Conservation (phyloP, 352 stramenopile species). For the Aphanomyces stellatus region DNA sequence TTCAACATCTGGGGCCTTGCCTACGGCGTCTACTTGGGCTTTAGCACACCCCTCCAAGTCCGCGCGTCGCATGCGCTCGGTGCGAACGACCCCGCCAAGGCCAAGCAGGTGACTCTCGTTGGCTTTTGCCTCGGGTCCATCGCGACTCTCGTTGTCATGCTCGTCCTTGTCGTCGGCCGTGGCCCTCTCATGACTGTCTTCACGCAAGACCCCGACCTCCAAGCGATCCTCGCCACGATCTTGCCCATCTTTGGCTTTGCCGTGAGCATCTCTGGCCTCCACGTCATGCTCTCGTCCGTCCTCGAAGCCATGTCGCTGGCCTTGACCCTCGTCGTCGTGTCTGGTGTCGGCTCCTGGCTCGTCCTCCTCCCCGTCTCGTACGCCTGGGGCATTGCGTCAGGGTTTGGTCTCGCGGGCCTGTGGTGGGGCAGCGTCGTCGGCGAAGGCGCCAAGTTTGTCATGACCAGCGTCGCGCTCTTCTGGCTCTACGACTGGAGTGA, state of each 20-base stretch:
- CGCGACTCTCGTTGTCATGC: slow-evolving; percentile 38
- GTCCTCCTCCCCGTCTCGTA: slow-evolving; percentile 61
- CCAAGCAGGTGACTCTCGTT: slow-evolving; percentile 46
- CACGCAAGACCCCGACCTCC: slow-evolving; percentile 48
- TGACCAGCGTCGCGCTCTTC: slow-evolving; percentile 42
- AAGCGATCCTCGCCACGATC: slow-evolving; percentile 36
- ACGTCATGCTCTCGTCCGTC: slow-evolving; percentile 68
- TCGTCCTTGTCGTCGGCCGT: slow-evolving; percentile 39
- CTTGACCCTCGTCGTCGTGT: slow-evolving; percentile 57
- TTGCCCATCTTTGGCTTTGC: slow-evolving; percentile 61
- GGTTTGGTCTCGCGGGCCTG: slow-evolving; percentile 47
- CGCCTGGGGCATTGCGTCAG: slow-evolving; percentile 37
- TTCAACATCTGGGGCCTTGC: slow-evolving; percentile 76
- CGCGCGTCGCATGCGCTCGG: slow-evolving; percentile 60
- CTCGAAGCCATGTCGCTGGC: slow-evolving; percentile 73
- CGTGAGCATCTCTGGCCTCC: slow-evolving; percentile 58
- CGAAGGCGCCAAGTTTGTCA: slow-evolving; percentile 58
- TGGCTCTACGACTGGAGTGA: slow-evolving; percentile 52
- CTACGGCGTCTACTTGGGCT: slow-evolving; percentile 75
- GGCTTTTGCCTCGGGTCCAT: slow-evolving; percentile 54
- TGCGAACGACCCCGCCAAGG: slow-evolving; percentile 42
- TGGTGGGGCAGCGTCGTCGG: slow-evolving; percentile 67
- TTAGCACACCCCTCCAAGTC: slow-evolving; percentile 70
- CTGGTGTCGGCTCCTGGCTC: slow-evolving; percentile 52
- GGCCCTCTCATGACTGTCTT: slow-evolving; percentile 45